Base-by-base conservation (phyloP, 129 eudicot species). In the Artemisia annua region DNA sequence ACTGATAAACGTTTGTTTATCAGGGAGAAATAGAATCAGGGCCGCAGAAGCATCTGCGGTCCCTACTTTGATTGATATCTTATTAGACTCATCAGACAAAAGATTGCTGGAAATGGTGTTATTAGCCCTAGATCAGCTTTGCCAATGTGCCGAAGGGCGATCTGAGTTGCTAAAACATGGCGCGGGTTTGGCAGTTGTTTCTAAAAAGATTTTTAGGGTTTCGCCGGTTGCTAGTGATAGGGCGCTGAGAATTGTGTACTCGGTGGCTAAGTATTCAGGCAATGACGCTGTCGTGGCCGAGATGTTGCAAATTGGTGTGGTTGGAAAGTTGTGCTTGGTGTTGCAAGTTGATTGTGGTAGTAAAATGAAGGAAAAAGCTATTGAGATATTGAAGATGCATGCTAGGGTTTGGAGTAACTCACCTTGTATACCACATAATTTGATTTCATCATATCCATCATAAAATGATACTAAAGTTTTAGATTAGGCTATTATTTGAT, bases 141-240 rank as follows among this genome's bases (percentile, higher is more conserved):
- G 90, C 59, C 88, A 86, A 28, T 88, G 95, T 35, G 90, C 95
- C 0, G 90, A 88, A 56, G 95, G 95, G 12, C 46, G 95, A 59
- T 82, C 90, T 0, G 90, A 83, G 73, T 5, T 88, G 66, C 16
- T 88, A 70, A 73, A 76, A 50, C 95, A 88, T 63, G 86, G 79
- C 8, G 95, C 86, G 0, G 95, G 95, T 4, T 72, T 88, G n/a
- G 90, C 95, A 3, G 74, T 85, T 52, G 88, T 88, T 63, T 88
- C 95, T 0, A 88, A 85, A 48, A 88, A 83, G 81, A 85, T 85
- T 15, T 80, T 88, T 55, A 79, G 95, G 80, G 75, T 88, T 69
- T 88, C 95, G 0, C 74, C 81, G 18, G 69, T 65, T 32, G 95
- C 88, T 11, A 88, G 86, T 13, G 86, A 85, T 20, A 81, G 84